Evolutionary conservation across 1,139 yeast species (phyloP), one percentile per base, ranked within the genome.

Genomic region (Chernovozyma aurita): DNA sequence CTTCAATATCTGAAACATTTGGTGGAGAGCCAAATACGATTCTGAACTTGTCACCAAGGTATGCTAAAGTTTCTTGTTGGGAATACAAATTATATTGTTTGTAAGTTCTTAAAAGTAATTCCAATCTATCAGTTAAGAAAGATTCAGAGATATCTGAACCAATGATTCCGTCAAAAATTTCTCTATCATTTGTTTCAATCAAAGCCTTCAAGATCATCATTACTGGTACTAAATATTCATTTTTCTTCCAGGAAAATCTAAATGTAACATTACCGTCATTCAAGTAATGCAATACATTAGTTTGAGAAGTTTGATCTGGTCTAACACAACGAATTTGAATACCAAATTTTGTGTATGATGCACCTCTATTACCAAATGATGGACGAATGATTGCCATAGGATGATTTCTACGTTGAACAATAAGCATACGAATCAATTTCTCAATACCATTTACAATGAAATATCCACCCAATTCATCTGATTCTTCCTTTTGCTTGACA

Each of bases 301-400:
- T 88, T 64, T 90, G 97, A 13, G 98, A 88, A 11, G 96, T 85
- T 65, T 92, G 97, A 61, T 94, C 99, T 3, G 95, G 95, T 57
- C 98, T 80, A 4, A 88, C 97, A 46, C 85, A 78, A 64, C 99
- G 78, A 43, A 92, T 85, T 66, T 90, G 97, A 42, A 92, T 78
- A 79, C 98, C 99, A 50, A 65, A 94, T 46, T 82, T 80, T 34
- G 96, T 72, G 65, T 94, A 92, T 6, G 88, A 65, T 12, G 92
- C 84, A 50, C 98, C 99, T 72, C 98, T 83, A 65, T 88, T 88
- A 36, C 83, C 83, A 56, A 92, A 92, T 14, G 95, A 85, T 24
- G 96, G 95, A 67, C 99, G 87, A 42, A 88, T 82, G 50, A 92
- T 80, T 8, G 97, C 97, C 96, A 92, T 87, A 16, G 97, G 95